phyloP scores from a whole-genome alignment of 2,329 filamentous ascomycete genomes.

The Sporothrix phasma region DNA sequence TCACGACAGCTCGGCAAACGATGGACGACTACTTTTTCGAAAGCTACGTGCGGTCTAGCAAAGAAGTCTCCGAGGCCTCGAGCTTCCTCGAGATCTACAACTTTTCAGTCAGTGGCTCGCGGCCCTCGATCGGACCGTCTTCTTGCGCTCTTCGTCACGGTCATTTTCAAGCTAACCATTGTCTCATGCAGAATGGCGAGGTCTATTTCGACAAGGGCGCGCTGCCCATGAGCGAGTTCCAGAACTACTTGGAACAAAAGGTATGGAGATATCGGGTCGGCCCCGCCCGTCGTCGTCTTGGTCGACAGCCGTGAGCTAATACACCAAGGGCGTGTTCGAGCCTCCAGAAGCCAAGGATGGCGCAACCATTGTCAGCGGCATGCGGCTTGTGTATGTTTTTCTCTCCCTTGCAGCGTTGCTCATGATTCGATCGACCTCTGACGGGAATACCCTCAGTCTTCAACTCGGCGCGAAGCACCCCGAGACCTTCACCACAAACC shows the following conservation, averaged over 20 bases:
- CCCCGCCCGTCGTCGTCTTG: not conserved
- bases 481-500: slow-evolving; percentile 47
- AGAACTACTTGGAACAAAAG: slow-evolving; percentile 43
- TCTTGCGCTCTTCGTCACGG: not conserved
- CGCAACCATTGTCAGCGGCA: slow-evolving; percentile 38
- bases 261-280: slow-evolving; percentile 26
- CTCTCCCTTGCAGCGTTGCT: too few relatives aligned
- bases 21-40: slow-evolving; percentile 54
- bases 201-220: slow-evolving; percentile 44
- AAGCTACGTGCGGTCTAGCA: slow-evolving; percentile 38
- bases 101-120: slow-evolving; percentile 40
- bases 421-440: not conserved
- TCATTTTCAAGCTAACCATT: not conserved
- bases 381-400: slow-evolving; percentile 43
- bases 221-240: slow-evolving; percentile 39
- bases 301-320: not conserved
- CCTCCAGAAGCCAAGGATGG: slow-evolving; percentile 35
- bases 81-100: slow-evolving; percentile 50
- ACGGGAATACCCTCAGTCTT: slow-evolving; percentile 30
- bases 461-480: slow-evolving; percentile 46
- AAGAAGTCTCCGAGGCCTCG: slow-evolving; percentile 40
- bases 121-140: not conserved
- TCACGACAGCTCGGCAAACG: slow-evolving; percentile 8
- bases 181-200: slow-evolving; percentile 34
- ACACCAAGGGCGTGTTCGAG: slow-evolving; percentile 30